Evolutionary conservation across 2,329 filamentous ascomycete genomes (phyloP), one percentile per base, ranked within the genome.

Genomic region (Gyromitra esculenta): DNA sequence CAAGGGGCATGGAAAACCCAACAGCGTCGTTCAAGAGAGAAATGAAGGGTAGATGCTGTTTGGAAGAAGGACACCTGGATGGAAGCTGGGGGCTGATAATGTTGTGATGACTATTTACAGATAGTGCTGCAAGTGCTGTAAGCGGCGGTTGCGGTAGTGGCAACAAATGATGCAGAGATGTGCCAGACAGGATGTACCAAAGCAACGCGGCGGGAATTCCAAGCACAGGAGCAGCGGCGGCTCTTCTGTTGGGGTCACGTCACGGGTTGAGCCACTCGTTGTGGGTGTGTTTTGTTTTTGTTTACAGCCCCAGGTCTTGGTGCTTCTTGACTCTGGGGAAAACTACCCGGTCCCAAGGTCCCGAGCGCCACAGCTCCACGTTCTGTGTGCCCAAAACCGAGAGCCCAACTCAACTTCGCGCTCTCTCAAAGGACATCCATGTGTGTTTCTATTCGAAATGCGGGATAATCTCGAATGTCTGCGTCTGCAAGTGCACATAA

Each of bases 21-120:
- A 59, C 56, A 43, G 67, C 43, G 60, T 48, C 48, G 57, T 48
- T 39, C 15, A 72, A 57, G 57, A 73, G 60, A 25, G 35, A 62
- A 37, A 37, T 5, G 37, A 63, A 39, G 18, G 48, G 31, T 64
- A 63, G 37, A 60, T n/a, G 9, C 6, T 21, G 57, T 25, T 31
- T 39, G 65, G 21, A 39, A 48, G 63, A 60, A 75, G 72, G 72
- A 64, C 57, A 75, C 57, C 59, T 75, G 21, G 72, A 57, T 75
- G 18, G 48, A 57, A 59, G 50, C 59, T 45, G 72, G 62, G 65
- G 72, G 72, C 65, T 70, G 72, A 70, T 75, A 75, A 71, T 75
- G 72, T 75, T 75, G 66, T 75, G 72, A 75, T 75, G 72, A 71
- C 72, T 75, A 75, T 70, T 69, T 75, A 62, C 63, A 59, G 72